Percentiles rank a stretch among this genome's conserved stretches.
Conservation (phyloP, 805 yeast species). For the Ogataea philodendri region DNA sequence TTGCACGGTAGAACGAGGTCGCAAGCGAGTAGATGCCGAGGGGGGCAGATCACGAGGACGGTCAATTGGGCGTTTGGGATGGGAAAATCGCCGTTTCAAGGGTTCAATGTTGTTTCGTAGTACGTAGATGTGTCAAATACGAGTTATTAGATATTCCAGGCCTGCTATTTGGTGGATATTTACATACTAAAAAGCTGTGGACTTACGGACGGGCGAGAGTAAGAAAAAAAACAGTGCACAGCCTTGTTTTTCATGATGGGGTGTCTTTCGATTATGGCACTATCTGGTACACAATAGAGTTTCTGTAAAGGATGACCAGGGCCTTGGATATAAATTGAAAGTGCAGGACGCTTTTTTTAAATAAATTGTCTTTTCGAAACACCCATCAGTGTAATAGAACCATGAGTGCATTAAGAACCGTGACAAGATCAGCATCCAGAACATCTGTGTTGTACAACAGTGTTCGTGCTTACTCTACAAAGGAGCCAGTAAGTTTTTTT, state of each 20-base stretch:
- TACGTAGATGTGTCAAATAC: no score
- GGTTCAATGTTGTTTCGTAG: no score
- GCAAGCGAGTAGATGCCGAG: conserved; percentile 13
- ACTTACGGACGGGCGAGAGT: no score
- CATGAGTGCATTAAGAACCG: conserved; percentile 31
- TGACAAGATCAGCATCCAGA: conserved; percentile 30
- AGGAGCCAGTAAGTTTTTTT: conserved; percentile 34
- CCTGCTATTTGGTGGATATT: no score
- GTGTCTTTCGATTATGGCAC: conserved; percentile 13
- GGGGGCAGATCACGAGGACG: not conserved
- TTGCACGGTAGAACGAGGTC: conserved; percentile 9
- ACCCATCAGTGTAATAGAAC: conserved; percentile 11
- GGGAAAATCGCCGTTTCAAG: not conserved
- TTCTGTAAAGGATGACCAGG: conserved; percentile 12
- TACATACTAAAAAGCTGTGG: no score
- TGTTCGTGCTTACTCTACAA: conserved; percentile 38
- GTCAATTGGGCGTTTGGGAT: no score
- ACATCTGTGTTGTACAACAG: conserved; percentile 24
- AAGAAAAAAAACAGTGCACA: no score
- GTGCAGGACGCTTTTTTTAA: conserved; percentile 8
- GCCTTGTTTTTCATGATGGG: conserved; percentile 11
- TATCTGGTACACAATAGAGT: conserved; percentile 13
- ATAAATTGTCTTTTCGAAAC: conserved; percentile 6
- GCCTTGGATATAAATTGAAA: conserved; percentile 11
- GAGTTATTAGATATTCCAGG: no score